Percentiles rank a stretch among this genome's conserved stretches.
phyloP scores from a whole-genome alignment of 768 basidiomycete genomes.

The Tylopilus sp. region DNA sequence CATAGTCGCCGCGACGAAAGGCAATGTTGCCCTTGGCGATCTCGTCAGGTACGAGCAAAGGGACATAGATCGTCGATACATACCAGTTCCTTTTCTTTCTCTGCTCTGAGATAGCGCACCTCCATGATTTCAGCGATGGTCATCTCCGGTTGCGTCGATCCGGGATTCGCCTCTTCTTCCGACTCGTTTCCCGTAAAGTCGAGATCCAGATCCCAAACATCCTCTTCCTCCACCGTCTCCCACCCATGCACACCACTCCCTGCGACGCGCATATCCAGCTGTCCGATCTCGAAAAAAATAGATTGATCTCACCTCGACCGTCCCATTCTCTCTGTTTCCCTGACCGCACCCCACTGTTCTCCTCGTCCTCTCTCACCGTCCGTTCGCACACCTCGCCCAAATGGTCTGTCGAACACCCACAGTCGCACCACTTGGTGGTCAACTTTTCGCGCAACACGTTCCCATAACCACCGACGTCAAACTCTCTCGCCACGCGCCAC shows the following conservation, averaged over 20 bases:
- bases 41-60: constrained; percentile 1
- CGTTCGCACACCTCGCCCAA: constrained; percentile 74
- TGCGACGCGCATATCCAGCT: constrained; percentile 12
- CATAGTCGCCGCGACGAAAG: constrained; percentile 61
- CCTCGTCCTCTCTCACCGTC: constrained; percentile 68
- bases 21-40: constrained; percentile 58
- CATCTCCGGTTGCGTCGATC: constrained; percentile 39
- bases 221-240: constrained; percentile 74
- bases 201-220: constrained; percentile 69
- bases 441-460: constrained; percentile 67
- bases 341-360: constrained; percentile 50
- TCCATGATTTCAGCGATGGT: constrained; percentile 75
- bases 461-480: constrained; percentile 71
- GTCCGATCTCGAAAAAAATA: not conserved
- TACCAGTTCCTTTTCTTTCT: constrained; percentile 69
- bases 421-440: constrained; percentile 75
- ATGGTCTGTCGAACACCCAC: constrained; percentile 77
- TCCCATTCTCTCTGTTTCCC: constrained; percentile 80
- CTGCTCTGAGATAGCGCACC: constrained; percentile 66
- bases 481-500: constrained; percentile 69
- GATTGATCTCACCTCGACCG: constrained; percentile 47
- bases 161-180: constrained; percentile 45
- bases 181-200: constrained; percentile 59
- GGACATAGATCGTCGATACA: constrained; percentile 4
- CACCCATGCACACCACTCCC: constrained; percentile 65